Evolutionary conservation across 345 rosid genomes (phyloP).

Genomic region (Excoecaria agallocha): DNA sequence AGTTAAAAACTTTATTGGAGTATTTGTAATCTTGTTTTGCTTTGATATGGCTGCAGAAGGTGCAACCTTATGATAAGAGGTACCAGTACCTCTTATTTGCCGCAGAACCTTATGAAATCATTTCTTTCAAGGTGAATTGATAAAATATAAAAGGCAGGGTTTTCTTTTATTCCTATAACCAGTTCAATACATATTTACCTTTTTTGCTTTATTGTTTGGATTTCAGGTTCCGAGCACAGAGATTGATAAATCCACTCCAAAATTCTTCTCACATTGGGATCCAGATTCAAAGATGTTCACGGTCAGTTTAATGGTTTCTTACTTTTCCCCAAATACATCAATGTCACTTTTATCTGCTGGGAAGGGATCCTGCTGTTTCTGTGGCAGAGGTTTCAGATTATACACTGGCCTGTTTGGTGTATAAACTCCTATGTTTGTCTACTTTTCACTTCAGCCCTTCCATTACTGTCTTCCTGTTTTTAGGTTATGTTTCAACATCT

Average conservation of each 20-base stretch:
- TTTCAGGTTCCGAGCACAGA: constrained; percentile 97
- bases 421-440: too few species aligned
- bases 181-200: neutral
- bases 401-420: neutral
- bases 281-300: constrained; percentile 99
- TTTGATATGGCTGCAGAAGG: constrained; percentile 49
- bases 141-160: neutral
- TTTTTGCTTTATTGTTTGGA: neutral
- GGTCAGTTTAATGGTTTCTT: constrained; percentile 40
- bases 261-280: constrained; percentile 99
- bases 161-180: neutral
- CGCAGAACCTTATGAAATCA: constrained; percentile 95
- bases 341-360: neutral
- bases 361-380: too few species aligned
- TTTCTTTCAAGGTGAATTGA: constrained; percentile 78
- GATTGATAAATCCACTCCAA: constrained; percentile 94
- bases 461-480: neutral
- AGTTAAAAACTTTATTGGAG: neutral
- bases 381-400: neutral
- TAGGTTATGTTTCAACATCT: neutral
- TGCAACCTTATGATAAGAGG: constrained; percentile 81
- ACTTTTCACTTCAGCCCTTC: neutral
- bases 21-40: neutral
- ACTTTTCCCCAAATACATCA: neutral
- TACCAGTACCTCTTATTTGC: constrained; percentile 92